Evolutionary conservation across 176 grass and related monocot genomes (phyloP).

Genomic region (Zea luxurians): DNA sequence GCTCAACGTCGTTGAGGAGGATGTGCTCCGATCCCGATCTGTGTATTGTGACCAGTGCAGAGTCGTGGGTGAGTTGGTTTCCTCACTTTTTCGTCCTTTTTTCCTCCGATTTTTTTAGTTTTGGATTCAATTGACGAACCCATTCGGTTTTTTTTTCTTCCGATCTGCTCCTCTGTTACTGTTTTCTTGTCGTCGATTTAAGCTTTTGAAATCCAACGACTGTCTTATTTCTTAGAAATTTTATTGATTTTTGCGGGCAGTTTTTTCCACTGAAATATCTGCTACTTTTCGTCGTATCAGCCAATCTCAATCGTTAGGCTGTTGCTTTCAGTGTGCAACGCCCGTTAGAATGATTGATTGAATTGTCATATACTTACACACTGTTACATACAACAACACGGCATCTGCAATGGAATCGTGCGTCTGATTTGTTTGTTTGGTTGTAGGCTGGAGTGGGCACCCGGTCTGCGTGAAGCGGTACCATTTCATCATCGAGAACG

Average conservation of each 20-base stretch:
- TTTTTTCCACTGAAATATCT: background rate
- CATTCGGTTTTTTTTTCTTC: background rate
- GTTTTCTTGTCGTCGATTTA: background rate
- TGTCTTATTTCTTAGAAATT: background rate
- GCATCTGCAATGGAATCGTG: conserved; percentile 24
- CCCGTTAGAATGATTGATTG: background rate
- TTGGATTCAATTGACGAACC: background rate
- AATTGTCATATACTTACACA: background rate
- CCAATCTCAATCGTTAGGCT: background rate
- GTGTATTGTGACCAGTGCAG: conserved; percentile 97
- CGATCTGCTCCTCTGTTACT: background rate
- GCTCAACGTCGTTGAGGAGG: conserved; percentile 84
- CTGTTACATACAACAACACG: conserved; percentile 25
- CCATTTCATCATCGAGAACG: conserved; percentile 95
- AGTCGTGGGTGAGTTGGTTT: conserved; percentile 83
- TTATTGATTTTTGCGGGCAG: background rate
- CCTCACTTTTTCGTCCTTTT: conserved; percentile 23
- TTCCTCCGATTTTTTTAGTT: background rate
- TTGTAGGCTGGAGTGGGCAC: conserved; percentile 92
- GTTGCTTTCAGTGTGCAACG: conserved; percentile 37
- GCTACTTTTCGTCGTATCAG: background rate
- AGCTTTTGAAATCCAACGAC: background rate
- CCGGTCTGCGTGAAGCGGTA: conserved; percentile 93
- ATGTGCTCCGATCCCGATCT: conserved; percentile 85
- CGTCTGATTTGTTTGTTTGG: conserved; percentile 31